Base-by-base conservation (phyloP, 192 early-diverging fungal genomes). In the Backusella parvicylindrica region DNA sequence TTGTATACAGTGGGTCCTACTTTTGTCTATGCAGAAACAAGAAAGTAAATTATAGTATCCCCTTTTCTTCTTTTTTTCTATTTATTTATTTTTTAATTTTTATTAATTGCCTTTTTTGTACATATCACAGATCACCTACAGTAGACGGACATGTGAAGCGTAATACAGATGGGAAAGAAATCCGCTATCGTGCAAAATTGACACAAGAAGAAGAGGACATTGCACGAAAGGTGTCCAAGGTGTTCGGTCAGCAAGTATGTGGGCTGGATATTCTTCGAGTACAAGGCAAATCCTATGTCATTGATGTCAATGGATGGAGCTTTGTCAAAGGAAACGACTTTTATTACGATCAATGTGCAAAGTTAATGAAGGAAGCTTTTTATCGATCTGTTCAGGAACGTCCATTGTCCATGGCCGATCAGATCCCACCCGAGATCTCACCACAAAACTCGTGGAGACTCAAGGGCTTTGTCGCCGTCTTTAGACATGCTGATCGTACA, bases 271-370 rank as follows among this genome's bases (percentile, higher is more conserved):
- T 97, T 16, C 77, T 99, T 70, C 91, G 97, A 13, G 91, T 92
- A 13, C 83, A 86, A 40, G 95, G 94, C 6, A 81, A 86, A 72
- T 95, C 95, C 18, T 93, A 92, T 79, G 96, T 99, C 6, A 98
- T 99, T 78, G 97, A 99, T 82, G 96, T 99, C 73, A 99, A 99
- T 76, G 97, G 97, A 11, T 99, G 97, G 97, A 95, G 93, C 38
- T 99, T 99, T 84, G 97, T 99, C 72, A 99, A 99, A 81, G 96
- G 96, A 56, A 96, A 92, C 82, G 90, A 92, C 64, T 89, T 92
- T 32, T 99, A 99, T 77, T 98, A 98, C 77, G 94, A 93, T 77
- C 91, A 91, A 43, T 95, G 94, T 43, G 90, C 95, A 15, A 75
- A 74, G 5, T 91, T 93, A 26, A 84, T 99, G 15, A 88, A 93